Conservation (phyloP, 176 grass and related monocot genomes). For the bread wheat (Triticum aestivum) region IWGSC_CS_RefSeq_v2.1 NC_057813.1:513458333-513458832, state of each 20-base stretch:
- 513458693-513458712: conserved; percentile 91
- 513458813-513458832: conserved; percentile 69
- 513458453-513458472: conserved; percentile 82
- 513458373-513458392: conserved; percentile 18
- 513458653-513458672: conserved; percentile 82
- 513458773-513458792: conserved; percentile 78
- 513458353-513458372: conserved; percentile 2
- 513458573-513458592: conserved; percentile 54
- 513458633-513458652: conserved; percentile 95
- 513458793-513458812: conserved; percentile 40
- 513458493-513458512: conserved; percentile 98
- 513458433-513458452: conserved; percentile 84
- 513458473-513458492: conserved; percentile 96
- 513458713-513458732: conserved; percentile 95
- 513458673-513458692: conserved; percentile 95
- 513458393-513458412: conserved; percentile 32
- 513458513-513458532: conserved; percentile 39
- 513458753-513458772: conserved; percentile 92
- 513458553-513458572: conserved; percentile 14
- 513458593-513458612: conserved; percentile 82
- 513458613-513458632: conserved; percentile 70
- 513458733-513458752: conserved; percentile 97
- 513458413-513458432: conserved; percentile 82
- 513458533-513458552: neutral
- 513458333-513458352: conserved; percentile 44